Evolutionary conservation across 345 rosid genomes (phyloP).

Genomic region (Salix arbutifolia): DNA sequence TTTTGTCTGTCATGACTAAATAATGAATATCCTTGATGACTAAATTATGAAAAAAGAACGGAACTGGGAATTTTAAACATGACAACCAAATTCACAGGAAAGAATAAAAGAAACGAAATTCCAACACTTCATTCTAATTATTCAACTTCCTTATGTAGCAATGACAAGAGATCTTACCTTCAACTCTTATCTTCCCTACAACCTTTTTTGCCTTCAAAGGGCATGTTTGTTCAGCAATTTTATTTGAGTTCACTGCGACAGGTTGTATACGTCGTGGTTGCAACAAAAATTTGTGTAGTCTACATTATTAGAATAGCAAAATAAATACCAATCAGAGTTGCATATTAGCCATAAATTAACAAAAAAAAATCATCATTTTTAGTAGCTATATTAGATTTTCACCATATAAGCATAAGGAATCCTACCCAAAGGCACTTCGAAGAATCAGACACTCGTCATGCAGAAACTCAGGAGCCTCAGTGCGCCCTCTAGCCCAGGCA

Average conservation of each 20-base stretch:
- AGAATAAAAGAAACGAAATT: neutral
- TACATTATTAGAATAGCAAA: constrained; percentile 17
- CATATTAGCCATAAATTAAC: constrained; percentile 1
- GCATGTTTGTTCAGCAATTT: constrained; percentile 41
- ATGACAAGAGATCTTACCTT: constrained; percentile 48
- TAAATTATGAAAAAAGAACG: neutral
- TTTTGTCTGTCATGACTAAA: neutral
- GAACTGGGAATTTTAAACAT: constrained; percentile 1
- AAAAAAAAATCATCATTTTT: neutral
- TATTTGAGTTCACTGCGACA: constrained; percentile 35
- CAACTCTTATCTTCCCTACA: constrained; percentile 77
- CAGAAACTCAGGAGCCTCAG: constrained; percentile 93
- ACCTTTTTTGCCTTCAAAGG: constrained; percentile 54
- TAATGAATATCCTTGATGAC: neutral
- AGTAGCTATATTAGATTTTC: constrained; percentile 2
- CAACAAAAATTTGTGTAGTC: constrained; percentile 76
- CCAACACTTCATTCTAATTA: neutral
- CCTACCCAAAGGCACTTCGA: constrained; percentile 91
- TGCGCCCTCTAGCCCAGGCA: constrained; percentile 82
- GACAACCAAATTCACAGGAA: neutral
- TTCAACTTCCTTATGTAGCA: neutral
- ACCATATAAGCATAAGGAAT: constrained; percentile 15
- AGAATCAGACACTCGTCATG: constrained; percentile 82
- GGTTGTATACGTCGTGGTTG: constrained; percentile 72
- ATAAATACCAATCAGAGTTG: constrained; percentile 8